Base-by-base conservation (phyloP, 2,329 filamentous ascomycete genomes). In the Xylaria sp. region DNA sequence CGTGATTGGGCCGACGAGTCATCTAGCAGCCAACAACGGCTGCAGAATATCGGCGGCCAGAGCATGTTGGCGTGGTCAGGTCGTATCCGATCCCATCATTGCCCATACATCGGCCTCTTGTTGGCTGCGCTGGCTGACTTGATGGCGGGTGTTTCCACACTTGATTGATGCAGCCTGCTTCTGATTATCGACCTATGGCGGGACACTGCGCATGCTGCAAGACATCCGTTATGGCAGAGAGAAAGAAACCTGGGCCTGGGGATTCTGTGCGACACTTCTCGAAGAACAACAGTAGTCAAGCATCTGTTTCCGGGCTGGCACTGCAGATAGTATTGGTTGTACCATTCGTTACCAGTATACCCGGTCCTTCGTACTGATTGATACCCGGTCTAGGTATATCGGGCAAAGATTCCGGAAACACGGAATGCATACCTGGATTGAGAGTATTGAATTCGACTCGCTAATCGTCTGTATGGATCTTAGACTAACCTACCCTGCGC, bases 211-310 rank as follows among this genome's bases (percentile, higher is more conserved):
- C 36, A 58, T 55, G 49, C 67, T 67, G 67, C 68, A 67, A 64
- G 64, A 67, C 64, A 70, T 67, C 60, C 15, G 46, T 49, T 25
- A 55, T 55, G 6, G 28, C n/a, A 33, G 52, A 55, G 51, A 39
- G 23, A 43, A 39, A 51, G 28, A 41, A 41, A 8, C 15, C 59
- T 31, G 39, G 28, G 62, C 28, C 20, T 33, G 52, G n/a, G 28
- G 49, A 43, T 55, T 25, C 41, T 63, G 64, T 70, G 61, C 31
- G n/a, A 70, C 64, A 55, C 51, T 67, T 67, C 60, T 51, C 68
- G 68, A 67, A 57, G 66, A 56, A 48, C 13, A 28, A 3, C 3
- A 28, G 28, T 28, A 41, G 23, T 36, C 18, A 20, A 56, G 54
- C 23, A 39, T 25, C 23, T 43, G 3, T 39, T 66, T 28, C 23